Evolutionary conservation across 768 basidiomycete species (phyloP).

Genomic region (Mycena rosella): DNA sequence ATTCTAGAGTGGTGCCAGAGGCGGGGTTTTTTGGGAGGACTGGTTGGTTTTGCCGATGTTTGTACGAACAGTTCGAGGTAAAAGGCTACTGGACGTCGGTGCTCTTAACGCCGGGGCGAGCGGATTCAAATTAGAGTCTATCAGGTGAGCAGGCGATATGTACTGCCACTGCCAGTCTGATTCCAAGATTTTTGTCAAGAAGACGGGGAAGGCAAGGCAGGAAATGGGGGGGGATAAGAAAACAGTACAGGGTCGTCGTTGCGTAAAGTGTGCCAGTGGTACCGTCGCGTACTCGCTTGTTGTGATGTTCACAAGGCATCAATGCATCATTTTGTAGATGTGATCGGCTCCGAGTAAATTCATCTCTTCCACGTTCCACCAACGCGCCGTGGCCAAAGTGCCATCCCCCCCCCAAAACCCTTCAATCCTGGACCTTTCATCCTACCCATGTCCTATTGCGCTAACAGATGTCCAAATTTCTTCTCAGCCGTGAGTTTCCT

Average conservation of each 20-base stretch:
- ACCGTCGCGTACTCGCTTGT: too few species aligned
- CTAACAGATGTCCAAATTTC: constrained; percentile 58
- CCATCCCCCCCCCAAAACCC: constrained; percentile 34
- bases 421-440: constrained; percentile 57
- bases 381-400: constrained; percentile 32
- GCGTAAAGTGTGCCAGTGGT: too few species aligned
- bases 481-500: constrained; percentile 49
- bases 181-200: too few species aligned
- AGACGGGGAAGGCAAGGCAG: too few species aligned
- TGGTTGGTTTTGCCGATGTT: constrained; percentile 30
- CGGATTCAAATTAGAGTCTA: constrained; percentile 18
- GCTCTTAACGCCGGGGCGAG: constrained; percentile 4
- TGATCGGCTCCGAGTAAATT: background rate
- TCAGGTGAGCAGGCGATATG: constrained; percentile 17
- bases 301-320: background rate
- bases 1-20: background rate
- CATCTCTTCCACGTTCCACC: constrained; percentile 12
- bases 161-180: background rate
- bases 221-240: too few species aligned
- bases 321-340: background rate
- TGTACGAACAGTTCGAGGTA: background rate
- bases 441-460: constrained; percentile 58
- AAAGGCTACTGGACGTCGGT: constrained; percentile 18
- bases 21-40: background rate
- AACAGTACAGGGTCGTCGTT: too few species aligned